A percentile compares a stretch with the other conserved stretches of the same genome.
Conservation (phyloP, 2,329 filamentous ascomycete species). For the Ophiostoma ulmi region DNA sequence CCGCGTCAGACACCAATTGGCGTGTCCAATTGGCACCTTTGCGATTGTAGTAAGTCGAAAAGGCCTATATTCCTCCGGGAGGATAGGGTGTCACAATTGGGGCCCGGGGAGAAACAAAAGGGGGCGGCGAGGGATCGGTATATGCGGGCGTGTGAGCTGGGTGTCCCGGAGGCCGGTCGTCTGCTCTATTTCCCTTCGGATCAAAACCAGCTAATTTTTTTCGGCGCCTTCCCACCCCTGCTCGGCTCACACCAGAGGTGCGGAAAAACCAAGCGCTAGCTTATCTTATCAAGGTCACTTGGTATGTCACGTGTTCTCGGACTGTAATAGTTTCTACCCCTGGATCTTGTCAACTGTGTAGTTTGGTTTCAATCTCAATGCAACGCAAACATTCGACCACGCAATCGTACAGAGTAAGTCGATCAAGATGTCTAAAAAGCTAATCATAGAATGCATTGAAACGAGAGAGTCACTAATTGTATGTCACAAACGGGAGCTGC, state of each 20-base stretch:
- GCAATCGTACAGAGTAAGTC: not conserved
- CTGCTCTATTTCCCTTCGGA: slow-evolving; percentile 13
- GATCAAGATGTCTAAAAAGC: not conserved
- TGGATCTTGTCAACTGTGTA: not conserved
- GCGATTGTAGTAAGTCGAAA: not conserved
- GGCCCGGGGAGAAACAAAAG: not conserved
- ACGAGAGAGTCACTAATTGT: not conserved
- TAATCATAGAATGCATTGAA: not conserved
- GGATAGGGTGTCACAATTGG: not conserved
- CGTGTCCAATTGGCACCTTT: slow-evolving; percentile 8
- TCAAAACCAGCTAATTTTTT: slow-evolving; percentile 26
- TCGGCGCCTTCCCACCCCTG: slow-evolving; percentile 14
- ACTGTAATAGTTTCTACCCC: not conserved
- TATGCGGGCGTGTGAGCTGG: slow-evolving; percentile 17
- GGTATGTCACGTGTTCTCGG: not conserved
- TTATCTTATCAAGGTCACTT: slow-evolving; percentile 21
- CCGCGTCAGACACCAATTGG: slow-evolving; percentile 7
- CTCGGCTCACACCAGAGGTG: slow-evolving; percentile 13
- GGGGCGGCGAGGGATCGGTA: not conserved
- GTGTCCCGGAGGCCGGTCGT: slow-evolving; percentile 13
- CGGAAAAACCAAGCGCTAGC: slow-evolving; percentile 17
- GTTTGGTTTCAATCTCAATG: not conserved
- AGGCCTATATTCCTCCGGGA: not conserved
- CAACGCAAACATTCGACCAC: not conserved
- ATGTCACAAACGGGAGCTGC: not conserved